These are phyloP conservation scores for Yamadazyma diospyri DNA, from an alignment of 1,139 yeast genomes.

Conservation along the genomic window DNA sequence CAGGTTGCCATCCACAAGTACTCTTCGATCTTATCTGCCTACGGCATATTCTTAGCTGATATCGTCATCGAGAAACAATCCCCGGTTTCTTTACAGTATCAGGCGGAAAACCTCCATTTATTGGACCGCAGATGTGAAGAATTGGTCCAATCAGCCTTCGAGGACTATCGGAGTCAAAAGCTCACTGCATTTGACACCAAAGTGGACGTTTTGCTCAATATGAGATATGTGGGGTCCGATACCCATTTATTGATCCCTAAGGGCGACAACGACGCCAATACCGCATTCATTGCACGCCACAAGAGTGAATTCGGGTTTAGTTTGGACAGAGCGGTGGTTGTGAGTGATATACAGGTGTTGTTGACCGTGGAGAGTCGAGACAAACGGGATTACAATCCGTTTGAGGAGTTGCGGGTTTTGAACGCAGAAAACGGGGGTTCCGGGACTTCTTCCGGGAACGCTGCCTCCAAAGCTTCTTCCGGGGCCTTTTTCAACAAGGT, in stretches of 20 bases:
- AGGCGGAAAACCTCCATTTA: conserved; percentile 14
- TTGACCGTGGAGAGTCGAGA: conserved; percentile 31
- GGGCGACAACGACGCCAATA: conserved; percentile 21
- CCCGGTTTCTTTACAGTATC: conserved; percentile 41
- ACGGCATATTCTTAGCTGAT: conserved; percentile 44
- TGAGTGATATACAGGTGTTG: conserved; percentile 75
- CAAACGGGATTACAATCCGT: conserved; percentile 31
- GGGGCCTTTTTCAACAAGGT: conserved; percentile 16
- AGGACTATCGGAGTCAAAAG: conserved; percentile 32
- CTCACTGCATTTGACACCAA: conserved; percentile 23
- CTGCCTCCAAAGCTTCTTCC: conserved; percentile 2
- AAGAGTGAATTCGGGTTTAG: conserved; percentile 39
- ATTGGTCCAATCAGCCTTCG: conserved; percentile 24
- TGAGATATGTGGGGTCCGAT: conserved; percentile 86
- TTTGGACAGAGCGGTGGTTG: conserved; percentile 51
- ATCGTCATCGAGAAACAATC: conserved; percentile 62
- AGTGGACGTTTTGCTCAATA: conserved; percentile 65
- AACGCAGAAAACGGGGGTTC: conserved; percentile 2
- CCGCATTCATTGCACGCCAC: conserved; percentile 31
- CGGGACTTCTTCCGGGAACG: conserved; percentile 4
- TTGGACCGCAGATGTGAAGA: conserved; percentile 25
- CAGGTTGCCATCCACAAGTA: conserved; percentile 42
- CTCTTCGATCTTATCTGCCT: conserved; percentile 43
- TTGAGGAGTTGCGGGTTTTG: conserved; percentile 22
- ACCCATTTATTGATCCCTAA: conserved; percentile 67